phyloP scores from a whole-genome alignment of 2,329 filamentous ascomycete genomes.

The Apiospora marii region DNA sequence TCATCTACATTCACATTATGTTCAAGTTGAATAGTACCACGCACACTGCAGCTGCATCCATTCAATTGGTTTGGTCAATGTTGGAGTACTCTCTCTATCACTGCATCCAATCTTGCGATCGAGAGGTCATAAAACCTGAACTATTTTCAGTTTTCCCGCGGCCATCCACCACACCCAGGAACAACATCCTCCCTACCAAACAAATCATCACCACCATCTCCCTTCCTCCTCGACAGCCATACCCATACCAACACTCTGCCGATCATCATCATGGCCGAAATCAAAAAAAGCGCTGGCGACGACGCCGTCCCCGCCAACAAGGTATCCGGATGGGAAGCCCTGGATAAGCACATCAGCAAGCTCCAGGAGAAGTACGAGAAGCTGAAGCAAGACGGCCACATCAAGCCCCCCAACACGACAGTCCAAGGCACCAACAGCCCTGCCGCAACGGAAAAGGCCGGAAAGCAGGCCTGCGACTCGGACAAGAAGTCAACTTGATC shows the following conservation, averaged over 20 bases:
- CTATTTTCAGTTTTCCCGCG: not conserved
- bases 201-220: too few species aligned
- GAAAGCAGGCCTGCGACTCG: not conserved
- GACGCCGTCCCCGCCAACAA: not conserved
- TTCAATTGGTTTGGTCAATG: not conserved
- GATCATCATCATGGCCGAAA: not conserved
- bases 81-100: not conserved
- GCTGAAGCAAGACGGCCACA: not conserved
- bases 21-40: too few species aligned
- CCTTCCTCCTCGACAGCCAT: not conserved
- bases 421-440: not conserved
- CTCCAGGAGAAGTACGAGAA: not conserved
- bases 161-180: too few species aligned
- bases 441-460: not conserved
- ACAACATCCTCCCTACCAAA: too few species aligned
- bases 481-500: not conserved
- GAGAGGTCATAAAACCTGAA: not conserved
- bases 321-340: not conserved
- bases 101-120: not conserved
- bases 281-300: too few species aligned
- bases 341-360: not conserved
- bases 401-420: not conserved
- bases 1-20: too few species aligned
- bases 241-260: not conserved
- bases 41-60: too few species aligned